Base-by-base conservation (phyloP, 805 yeast species). In the Ogataea siamensis region DNA sequence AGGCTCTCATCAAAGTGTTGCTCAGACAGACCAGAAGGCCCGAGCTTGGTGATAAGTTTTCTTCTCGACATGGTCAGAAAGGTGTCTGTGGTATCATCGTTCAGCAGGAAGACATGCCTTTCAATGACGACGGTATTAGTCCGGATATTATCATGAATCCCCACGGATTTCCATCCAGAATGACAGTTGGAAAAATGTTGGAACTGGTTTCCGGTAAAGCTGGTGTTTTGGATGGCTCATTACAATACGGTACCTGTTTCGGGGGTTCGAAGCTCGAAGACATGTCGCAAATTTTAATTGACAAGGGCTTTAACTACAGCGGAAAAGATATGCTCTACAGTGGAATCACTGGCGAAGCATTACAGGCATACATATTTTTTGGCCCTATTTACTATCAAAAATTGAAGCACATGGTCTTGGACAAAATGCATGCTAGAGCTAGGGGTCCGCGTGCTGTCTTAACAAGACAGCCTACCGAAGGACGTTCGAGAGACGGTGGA, bases 81-180 rank as follows among this genome's bases (percentile, higher is more conserved):
- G 99, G 99, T 78, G 98, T 93, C 20, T 91, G 98, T 70, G 98
- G 99, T 66, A 87, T 93, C 51, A 93, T 91, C 61, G 97, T 91
- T 5, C 88, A 87, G 51, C 98, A 91, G 60, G 98, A 91, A 53
- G 99, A 91, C 57, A 73, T 91, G 73, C 99, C 99, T 10, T 91
- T 91, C 65, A 87, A 81, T 58, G 98, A 93, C 53, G 76, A 80
- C 42, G 99, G 99, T 59, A 76, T 93, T 17, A 71, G 78, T 3
- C 99, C 99, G 0, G 99, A 91, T 67, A 89, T 91, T 49, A 91
- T 91, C 56, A 91, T 91, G 97, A 91, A 91, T 58, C 99, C 99
- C 2, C 99, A 91, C 63, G 99, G 97, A 69, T 93, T 91, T 82
- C 99, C 99, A 46, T 91, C 98, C 23, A 95, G 99, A 76, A 93